A percentile compares a stretch with the other conserved stretches of the same genome.
Evolutionary conservation across 1,284 basidiomycete species (phyloP).

Genomic region (Pascua sp.): DNA sequence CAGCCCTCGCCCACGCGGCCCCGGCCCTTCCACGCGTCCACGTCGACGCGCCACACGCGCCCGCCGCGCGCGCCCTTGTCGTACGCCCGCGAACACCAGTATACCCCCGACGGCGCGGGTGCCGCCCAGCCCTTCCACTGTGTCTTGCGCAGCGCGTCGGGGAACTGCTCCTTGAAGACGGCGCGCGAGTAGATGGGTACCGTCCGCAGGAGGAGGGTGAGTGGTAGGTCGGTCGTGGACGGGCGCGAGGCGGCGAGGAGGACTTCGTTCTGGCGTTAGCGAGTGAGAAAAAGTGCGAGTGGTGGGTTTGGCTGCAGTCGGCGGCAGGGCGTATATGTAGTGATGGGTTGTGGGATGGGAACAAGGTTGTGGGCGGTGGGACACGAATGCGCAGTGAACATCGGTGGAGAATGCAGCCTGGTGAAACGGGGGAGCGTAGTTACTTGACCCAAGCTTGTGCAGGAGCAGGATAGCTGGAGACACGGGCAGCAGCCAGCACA

Average conservation of each 20-base stretch:
- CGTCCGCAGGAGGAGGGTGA: slow-evolving; percentile 29
- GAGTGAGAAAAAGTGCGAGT: too few species aligned
- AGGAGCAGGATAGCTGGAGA: too few species aligned
- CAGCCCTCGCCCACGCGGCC: slow-evolving; percentile 33
- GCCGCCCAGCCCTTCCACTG: slow-evolving; percentile 39
- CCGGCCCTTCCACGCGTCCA: slow-evolving; percentile 39
- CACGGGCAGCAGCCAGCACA: too few species aligned
- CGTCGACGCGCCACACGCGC: slow-evolving; percentile 40
- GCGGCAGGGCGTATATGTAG: too few species aligned
- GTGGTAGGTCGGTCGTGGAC: slow-evolving; percentile 33
- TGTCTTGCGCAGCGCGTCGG: slow-evolving; percentile 25
- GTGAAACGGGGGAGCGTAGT: too few species aligned
- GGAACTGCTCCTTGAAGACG: slow-evolving; percentile 35
- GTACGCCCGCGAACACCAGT: slow-evolving; percentile 46
- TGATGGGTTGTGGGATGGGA: background rate
- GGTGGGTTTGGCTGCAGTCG: background rate
- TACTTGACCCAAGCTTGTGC: too few species aligned
- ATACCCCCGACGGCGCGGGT: slow-evolving; percentile 33
- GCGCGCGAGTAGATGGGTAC: slow-evolving; percentile 40
- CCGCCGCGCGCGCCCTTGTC: slow-evolving; percentile 47
- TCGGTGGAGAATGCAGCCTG: too few species aligned
- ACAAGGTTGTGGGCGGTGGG: too few species aligned
- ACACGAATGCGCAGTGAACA: too few species aligned
- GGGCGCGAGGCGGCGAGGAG: slow-evolving; percentile 39
- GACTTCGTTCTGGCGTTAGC: slow-evolving; percentile 42